Conservation (phyloP, 2,329 filamentous ascomycete species). For the Talaromyces piceae region DNA sequence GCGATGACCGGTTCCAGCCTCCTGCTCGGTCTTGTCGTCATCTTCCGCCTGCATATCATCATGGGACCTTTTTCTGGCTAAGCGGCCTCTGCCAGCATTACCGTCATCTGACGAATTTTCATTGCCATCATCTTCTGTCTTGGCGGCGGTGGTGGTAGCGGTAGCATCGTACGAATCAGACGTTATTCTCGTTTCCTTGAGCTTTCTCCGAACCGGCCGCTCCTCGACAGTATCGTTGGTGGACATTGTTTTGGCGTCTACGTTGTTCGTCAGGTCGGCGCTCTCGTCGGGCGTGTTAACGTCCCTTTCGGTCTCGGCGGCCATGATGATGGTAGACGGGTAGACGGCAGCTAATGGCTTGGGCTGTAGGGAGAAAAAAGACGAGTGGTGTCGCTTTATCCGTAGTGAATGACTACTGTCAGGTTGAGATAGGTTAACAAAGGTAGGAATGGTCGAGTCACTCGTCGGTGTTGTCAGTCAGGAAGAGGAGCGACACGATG, state of each 20-base stretch:
- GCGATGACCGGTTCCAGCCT: constrained; percentile 7
- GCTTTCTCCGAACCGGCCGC: constrained; percentile 52
- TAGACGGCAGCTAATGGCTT: no score
- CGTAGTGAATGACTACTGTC: no score
- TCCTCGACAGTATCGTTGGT: constrained; percentile 31
- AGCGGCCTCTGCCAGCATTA: constrained; percentile 13
- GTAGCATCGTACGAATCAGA: constrained; percentile 19
- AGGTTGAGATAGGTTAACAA: no score
- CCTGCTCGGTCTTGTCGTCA: constrained; percentile 15
- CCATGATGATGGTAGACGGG: constrained; percentile 14
- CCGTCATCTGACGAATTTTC: constrained; percentile 9
- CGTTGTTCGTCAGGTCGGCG: constrained; percentile 16
- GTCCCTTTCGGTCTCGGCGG: constrained; percentile 12
- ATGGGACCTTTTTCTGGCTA: constrained; percentile 27
- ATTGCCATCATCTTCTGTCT: constrained; percentile 14
- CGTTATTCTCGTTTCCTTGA: constrained; percentile 55
- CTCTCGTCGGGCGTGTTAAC: background rate
- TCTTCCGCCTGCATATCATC: constrained; percentile 24
- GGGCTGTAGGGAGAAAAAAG: no score
- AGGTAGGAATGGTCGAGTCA: no score
- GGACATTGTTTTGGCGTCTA: constrained; percentile 9
- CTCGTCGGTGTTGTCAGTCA: no score
- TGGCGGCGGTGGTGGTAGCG: background rate
- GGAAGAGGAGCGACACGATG: no score
- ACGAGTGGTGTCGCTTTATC: no score